Conservation (phyloP, 768 basidiomycete genomes). For the Mycena leptocephala region DNA sequence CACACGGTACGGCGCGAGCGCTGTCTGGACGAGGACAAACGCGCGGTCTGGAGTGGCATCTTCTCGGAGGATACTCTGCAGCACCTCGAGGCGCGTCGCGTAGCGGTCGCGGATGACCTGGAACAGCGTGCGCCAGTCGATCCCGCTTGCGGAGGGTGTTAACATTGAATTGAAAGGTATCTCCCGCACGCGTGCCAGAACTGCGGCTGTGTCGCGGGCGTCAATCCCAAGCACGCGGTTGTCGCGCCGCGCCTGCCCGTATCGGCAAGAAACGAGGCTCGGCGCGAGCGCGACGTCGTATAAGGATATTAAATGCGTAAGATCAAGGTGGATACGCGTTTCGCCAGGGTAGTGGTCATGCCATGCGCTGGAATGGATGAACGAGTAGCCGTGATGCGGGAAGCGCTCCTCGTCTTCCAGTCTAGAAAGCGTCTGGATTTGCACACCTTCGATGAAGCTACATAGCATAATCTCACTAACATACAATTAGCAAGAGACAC, state of each 20-base stretch:
- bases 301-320: conserved; percentile 58
- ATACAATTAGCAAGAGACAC: background rate
- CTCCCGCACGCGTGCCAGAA: conserved; percentile 46
- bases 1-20: conserved; percentile 52
- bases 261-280: conserved; percentile 50
- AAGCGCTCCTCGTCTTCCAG: conserved; percentile 35
- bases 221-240: conserved; percentile 55
- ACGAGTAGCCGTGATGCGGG: conserved; percentile 26
- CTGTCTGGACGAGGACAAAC: conserved; percentile 44
- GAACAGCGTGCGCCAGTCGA: conserved; percentile 60
- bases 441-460: conserved; percentile 58
- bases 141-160: conserved; percentile 44
- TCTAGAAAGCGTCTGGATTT: conserved; percentile 54
- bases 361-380: conserved; percentile 56
- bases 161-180: too few relatives aligned
- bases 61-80: conserved; percentile 53
- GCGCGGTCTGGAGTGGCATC: conserved; percentile 36
- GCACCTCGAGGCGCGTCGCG: conserved; percentile 56
- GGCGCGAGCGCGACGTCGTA: conserved; percentile 58
- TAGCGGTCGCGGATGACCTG: conserved; percentile 58
- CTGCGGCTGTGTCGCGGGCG: conserved; percentile 40
- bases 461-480: conserved; percentile 65
- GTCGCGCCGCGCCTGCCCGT: conserved; percentile 48
- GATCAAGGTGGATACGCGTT: conserved; percentile 59
- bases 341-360: conserved; percentile 62